A percentile compares a stretch with the other conserved stretches of the same genome.
These are phyloP conservation scores for Epicoccum sorghinum DNA, from an alignment of 2,329 filamentous ascomycete species.

Conservation along the genomic window DNA sequence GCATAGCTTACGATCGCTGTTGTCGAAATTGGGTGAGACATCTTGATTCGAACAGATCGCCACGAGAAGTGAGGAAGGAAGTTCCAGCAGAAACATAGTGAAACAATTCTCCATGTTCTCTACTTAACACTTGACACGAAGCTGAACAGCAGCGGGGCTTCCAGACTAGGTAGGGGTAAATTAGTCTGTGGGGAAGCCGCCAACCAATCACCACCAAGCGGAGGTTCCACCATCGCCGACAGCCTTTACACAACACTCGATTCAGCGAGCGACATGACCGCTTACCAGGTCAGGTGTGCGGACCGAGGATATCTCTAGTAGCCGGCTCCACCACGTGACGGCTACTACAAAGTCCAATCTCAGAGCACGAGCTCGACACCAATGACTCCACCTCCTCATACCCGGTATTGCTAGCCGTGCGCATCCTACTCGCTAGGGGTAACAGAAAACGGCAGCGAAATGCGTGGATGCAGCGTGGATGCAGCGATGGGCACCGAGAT, in stretches of 20 bases:
- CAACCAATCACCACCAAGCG: neutral
- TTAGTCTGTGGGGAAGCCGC: neutral
- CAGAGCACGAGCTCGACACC: too few relatives aligned
- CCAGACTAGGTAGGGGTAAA: neutral
- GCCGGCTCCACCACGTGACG: constrained; percentile 1
- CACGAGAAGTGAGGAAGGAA: neutral
- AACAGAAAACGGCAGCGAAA: too few relatives aligned
- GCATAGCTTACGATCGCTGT: constrained; percentile 50
- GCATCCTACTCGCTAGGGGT: too few relatives aligned
- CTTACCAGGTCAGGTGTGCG: neutral
- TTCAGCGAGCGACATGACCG: neutral
- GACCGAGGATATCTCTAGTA: constrained; percentile 5
- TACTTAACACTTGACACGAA: neutral
- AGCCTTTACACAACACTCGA: neutral
- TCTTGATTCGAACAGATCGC: neutral
- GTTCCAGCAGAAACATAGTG: neutral
- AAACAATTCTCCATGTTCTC: neutral
- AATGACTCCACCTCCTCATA: neutral
- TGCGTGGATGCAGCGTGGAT: too few relatives aligned
- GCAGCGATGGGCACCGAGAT: too few relatives aligned
- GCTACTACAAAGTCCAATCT: too few relatives aligned
- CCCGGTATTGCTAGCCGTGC: neutral
- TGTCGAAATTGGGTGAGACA: constrained; percentile 19
- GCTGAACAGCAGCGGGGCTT: neutral
- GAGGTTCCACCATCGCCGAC: neutral